Percentiles rank a stretch among this genome's conserved stretches.
phyloP scores from a whole-genome alignment of 768 basidiomycete species.

The Termitomyces sp. region DNA sequence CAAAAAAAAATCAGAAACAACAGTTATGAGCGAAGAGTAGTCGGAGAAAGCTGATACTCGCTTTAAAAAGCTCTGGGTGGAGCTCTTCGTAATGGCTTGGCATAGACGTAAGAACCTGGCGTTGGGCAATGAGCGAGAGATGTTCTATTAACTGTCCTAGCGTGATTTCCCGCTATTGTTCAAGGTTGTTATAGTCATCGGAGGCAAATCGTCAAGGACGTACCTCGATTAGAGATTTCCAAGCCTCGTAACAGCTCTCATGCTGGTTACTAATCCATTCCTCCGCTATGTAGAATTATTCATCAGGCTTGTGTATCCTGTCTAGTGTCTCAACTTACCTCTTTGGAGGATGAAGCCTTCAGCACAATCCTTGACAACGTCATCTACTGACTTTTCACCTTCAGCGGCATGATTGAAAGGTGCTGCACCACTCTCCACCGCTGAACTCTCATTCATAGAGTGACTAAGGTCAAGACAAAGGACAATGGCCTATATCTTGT shows the following conservation, averaged over 20 bases:
- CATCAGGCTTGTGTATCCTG: not conserved
- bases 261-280: not conserved
- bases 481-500: not conserved
- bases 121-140: not conserved
- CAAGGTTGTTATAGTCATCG: not conserved
- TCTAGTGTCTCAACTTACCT: not conserved
- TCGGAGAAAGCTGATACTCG: not conserved
- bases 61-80: not conserved
- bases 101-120: not conserved
- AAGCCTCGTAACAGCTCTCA: not conserved
- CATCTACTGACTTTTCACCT: not conserved
- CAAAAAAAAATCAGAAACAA: not conserved
- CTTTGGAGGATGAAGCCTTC: not conserved
- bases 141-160: not conserved
- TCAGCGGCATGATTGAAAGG: not conserved
- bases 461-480: not conserved
- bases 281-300: not conserved
- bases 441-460: not conserved
- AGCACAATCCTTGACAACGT: not conserved
- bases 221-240: not conserved
- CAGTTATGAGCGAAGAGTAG: not conserved
- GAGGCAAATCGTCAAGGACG: not conserved
- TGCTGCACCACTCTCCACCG: not conserved
- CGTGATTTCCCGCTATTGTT: not conserved
- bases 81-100: not conserved